Conservation (phyloP, 1,284 basidiomycete species). For the Exobasidium cylindrosporum region DNA sequence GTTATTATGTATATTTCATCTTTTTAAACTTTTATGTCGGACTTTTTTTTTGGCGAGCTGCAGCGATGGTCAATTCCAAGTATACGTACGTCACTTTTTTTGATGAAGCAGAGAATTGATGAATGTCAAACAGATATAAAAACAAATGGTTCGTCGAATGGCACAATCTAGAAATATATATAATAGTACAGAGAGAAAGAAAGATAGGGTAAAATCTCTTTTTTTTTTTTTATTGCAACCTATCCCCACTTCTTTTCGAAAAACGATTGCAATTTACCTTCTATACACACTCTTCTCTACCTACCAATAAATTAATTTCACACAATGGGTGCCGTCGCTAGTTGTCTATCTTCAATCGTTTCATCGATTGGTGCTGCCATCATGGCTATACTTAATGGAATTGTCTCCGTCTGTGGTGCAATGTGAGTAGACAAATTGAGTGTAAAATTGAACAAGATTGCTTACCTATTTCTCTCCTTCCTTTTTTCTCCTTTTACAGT, state of each 20-base stretch:
- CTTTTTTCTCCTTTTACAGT: conserved; percentile 10
- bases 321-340: conserved; percentile 28
- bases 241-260: background rate
- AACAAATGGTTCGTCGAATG: no score
- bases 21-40: no score
- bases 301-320: background rate
- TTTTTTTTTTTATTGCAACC: background rate
- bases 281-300: no score
- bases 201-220: background rate
- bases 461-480: background rate
- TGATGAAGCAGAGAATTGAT: no score
- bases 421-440: conserved; percentile 25
- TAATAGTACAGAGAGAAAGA: no score
- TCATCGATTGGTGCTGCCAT: conserved; percentile 30
- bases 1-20: no score
- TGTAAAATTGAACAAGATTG: background rate
- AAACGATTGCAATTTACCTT: no score
- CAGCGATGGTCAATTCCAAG: no score
- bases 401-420: conserved; percentile 30
- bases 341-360: conserved; percentile 33
- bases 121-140: no score
- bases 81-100: no score
- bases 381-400: conserved; percentile 35
- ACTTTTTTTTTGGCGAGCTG: no score
- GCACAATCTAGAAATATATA: no score